Base-by-base conservation (phyloP, 345 rosid species). In the Firmiana major region DNA sequence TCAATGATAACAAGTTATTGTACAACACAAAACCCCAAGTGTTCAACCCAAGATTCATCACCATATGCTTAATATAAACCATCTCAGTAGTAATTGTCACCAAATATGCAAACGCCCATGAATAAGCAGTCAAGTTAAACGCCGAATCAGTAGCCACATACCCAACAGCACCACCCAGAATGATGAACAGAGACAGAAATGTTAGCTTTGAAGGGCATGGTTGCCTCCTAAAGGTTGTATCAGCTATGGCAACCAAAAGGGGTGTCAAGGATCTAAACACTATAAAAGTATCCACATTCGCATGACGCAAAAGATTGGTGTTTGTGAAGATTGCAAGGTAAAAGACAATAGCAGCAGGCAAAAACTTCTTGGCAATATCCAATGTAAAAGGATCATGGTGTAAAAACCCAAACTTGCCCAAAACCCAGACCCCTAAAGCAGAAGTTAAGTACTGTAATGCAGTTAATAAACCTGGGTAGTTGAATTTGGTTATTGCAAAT, bases 61-160 rank as follows among this genome's bases (percentile, higher is more conserved):
- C 98, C 88, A 93, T 96, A 82, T 96, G 99, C 78, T 96, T 93
- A 77, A 92, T 91, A 57, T 92, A 95, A 78, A 95, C 98, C 99
- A 95, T 95, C 84, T 95, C 99, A 3, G 96, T 90, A 1, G 92
- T 91, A 64, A 96, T 96, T 1, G 97, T 93, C 45, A 92, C 87
- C 74, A 93, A 79, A 84, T 95, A 92, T 6, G 98, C 97, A n/a
- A 95, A 65, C 0, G 98, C 98, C 97, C 99, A 95, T 0, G 93
- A 88, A 79, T 96, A 92, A 0, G 99, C 98, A 3, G 94, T 90
- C 66, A 96, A 75, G 53, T 89, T 88, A 69, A 93, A 95, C 36
- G 83, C 94, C 3, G 98, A 91, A 81, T 94, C 98, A 42, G 89
- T 94, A 9, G 93, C 94, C 9, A 91, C 98, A 75, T 94, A 94